Evolutionary conservation across 2,329 filamentous ascomycete species (phyloP).

Genomic region (Penicillium frequentans): DNA sequence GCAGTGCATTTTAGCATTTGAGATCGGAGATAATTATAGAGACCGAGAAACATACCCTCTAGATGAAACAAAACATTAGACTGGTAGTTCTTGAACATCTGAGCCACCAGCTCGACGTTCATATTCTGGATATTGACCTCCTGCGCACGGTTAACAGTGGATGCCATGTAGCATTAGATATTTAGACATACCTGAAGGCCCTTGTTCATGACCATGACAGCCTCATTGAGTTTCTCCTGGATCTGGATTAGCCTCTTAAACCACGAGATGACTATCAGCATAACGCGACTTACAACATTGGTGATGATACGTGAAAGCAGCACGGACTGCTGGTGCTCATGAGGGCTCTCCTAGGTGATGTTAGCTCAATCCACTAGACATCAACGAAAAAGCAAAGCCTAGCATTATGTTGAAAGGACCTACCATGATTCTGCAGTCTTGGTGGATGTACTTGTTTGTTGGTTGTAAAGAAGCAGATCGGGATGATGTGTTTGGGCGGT

Average conservation of each 20-base stretch:
- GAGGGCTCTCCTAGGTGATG: slow-evolving; percentile 76
- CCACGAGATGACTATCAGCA: neutral
- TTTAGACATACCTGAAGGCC: slow-evolving; percentile 67
- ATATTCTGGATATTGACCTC: slow-evolving; percentile 99
- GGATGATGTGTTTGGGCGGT: slow-evolving; percentile 2
- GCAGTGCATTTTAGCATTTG: slow-evolving; percentile 1
- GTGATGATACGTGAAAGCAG: slow-evolving; percentile 93
- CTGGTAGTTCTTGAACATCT: slow-evolving; percentile 99
- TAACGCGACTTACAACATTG: slow-evolving; percentile 73
- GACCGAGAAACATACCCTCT: slow-evolving; percentile 65
- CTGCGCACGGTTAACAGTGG: slow-evolving; percentile 46
- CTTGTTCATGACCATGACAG: slow-evolving; percentile 89
- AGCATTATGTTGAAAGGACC: neutral
- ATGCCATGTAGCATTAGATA: neutral
- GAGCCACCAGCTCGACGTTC: slow-evolving; percentile 95
- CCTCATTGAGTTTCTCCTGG: slow-evolving; percentile 96
- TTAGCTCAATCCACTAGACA: neutral
- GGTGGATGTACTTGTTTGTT: neutral
- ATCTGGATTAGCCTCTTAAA: neutral
- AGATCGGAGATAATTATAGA: neutral
- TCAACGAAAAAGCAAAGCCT: neutral
- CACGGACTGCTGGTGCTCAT: slow-evolving; percentile 95
- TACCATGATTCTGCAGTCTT: neutral
- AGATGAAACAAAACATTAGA: slow-evolving; percentile 96
- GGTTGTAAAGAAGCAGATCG: neutral